These are phyloP conservation scores for Wickerhamomyces queroliae DNA, from an alignment of 805 yeast genomes.

Conservation along the genomic window DNA sequence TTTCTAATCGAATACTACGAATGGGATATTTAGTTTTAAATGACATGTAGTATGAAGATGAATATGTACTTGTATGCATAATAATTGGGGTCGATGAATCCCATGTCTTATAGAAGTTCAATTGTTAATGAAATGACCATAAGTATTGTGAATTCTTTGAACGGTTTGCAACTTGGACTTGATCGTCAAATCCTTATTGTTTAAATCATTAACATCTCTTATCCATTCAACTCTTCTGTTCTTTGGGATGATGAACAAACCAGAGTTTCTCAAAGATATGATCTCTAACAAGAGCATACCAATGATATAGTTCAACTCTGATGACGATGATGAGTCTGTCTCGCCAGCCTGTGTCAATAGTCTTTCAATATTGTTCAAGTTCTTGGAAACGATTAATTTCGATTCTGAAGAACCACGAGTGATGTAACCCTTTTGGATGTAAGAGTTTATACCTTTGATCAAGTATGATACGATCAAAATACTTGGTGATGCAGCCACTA, in stretches of 20 bases:
- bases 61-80: no score
- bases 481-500: constrained; percentile 85
- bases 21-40: background rate
- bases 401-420: constrained; percentile 9
- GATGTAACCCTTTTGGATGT: constrained; percentile 31
- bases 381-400: constrained; percentile 31
- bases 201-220: constrained; percentile 58
- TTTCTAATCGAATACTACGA: background rate
- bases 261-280: constrained; percentile 46
- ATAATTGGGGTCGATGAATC: no score
- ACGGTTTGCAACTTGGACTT: constrained; percentile 40
- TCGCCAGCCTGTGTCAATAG: constrained; percentile 32
- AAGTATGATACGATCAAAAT: constrained; percentile 48
- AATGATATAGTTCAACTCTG: constrained; percentile 31
- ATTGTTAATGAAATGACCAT: constrained; percentile 29
- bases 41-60: background rate
- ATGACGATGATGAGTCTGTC: constrained; percentile 12
- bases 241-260: constrained; percentile 44
- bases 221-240: constrained; percentile 48
- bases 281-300: constrained; percentile 69
- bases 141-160: constrained; percentile 56
- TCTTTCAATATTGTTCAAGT: constrained; percentile 55
- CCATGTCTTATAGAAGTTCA: no score
- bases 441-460: constrained; percentile 23
- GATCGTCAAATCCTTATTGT: constrained; percentile 32